Percentiles rank a stretch among this genome's conserved stretches.
Conservation (phyloP, 2,329 filamentous ascomycete species). For the Eurotiales sp. region DNA sequence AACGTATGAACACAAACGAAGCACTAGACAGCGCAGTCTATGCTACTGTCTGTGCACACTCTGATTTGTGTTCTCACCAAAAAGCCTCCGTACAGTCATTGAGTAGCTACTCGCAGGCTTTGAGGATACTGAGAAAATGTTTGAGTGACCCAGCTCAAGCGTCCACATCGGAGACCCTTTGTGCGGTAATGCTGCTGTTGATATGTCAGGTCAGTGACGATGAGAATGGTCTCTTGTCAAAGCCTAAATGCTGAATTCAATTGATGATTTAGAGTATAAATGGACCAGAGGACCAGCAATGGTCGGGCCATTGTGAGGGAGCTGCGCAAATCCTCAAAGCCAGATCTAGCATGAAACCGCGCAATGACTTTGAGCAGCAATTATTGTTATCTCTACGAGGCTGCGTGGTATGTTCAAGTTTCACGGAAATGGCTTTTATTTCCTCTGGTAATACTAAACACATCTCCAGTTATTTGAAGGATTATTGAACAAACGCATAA, state of each 20-base stretch:
- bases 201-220: constrained; percentile 26
- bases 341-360: constrained; percentile 26
- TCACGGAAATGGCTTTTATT: not conserved
- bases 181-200: constrained; percentile 35
- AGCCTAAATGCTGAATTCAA: not conserved
- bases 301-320: constrained; percentile 32
- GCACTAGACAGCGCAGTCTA: constrained; percentile 43
- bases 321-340: constrained; percentile 34
- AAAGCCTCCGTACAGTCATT: constrained; percentile 21
- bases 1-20: constrained; percentile 43
- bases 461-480: constrained; percentile 32
- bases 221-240: not conserved
- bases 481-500: constrained; percentile 31
- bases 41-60: constrained; percentile 27
- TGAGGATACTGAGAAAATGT: constrained; percentile 25
- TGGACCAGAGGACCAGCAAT: constrained; percentile 16
- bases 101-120: constrained; percentile 29
- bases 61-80: constrained; percentile 22
- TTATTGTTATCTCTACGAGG: constrained; percentile 33
- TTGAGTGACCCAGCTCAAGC: constrained; percentile 32
- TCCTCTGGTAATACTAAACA: not conserved
- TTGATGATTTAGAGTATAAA: not conserved
- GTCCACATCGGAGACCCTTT: constrained; percentile 30
- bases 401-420: constrained; percentile 27
- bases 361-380: constrained; percentile 32